phyloP scores from a whole-genome alignment of 306 rosid species.

The Begonia fuchsioides region DNA sequence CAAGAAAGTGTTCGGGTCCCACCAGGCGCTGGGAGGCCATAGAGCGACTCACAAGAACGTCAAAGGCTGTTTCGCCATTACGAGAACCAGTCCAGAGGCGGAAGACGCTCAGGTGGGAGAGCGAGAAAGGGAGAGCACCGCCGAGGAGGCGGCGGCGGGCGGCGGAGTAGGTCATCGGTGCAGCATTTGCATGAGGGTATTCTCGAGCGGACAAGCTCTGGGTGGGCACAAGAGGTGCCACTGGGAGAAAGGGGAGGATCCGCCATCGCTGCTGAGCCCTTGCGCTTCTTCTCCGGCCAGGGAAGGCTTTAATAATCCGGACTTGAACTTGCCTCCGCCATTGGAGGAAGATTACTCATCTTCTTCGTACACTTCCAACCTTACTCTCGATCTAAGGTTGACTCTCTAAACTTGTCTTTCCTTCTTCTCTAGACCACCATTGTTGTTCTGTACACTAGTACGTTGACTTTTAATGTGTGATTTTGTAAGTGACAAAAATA shows the following conservation, averaged over 20 bases:
- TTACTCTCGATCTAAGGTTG: conserved; percentile 4
- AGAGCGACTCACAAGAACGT: conserved; percentile 71
- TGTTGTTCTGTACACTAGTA: too few relatives aligned
- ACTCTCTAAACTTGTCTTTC: not conserved
- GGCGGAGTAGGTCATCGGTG: conserved; percentile 28
- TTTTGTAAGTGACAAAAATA: too few relatives aligned
- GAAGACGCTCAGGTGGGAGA: not conserved
- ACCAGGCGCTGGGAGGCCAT: conserved; percentile 82
- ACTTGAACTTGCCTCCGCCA: not conserved
- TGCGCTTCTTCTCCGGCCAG: not conserved
- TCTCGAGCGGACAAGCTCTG: conserved; percentile 46
- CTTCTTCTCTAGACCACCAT: too few relatives aligned
- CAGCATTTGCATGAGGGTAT: conserved; percentile 33
- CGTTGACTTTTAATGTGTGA: too few relatives aligned
- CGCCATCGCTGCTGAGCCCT: conserved; percentile 1
- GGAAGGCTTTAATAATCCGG: not conserved
- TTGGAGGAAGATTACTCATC: not conserved
- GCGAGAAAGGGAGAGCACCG: too few relatives aligned
- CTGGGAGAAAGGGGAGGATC: conserved; percentile 35
- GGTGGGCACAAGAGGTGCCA: conserved; percentile 65
- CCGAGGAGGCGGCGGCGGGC: not conserved
- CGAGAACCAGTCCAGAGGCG: not conserved
- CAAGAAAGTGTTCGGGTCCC: conserved; percentile 63
- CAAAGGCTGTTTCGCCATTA: conserved; percentile 53
- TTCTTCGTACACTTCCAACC: not conserved